phyloP scores from a whole-genome alignment of 78 protist species.

The Dictyostelium intermedium region DNA sequence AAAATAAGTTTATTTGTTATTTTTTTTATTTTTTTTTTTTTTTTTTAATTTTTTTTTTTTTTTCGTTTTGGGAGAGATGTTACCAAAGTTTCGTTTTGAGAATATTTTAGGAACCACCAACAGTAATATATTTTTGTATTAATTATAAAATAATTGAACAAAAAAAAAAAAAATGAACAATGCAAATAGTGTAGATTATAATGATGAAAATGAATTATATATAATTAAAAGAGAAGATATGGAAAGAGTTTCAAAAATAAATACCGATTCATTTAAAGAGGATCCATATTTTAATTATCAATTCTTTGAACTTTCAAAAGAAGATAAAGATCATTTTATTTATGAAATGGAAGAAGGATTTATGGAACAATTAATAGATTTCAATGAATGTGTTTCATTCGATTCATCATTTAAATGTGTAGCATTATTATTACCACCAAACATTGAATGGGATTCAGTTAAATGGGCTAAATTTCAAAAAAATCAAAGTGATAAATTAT shows the following conservation, averaged over 20 bases:
- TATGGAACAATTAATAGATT: constrained; percentile 31
- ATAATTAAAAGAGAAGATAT: background rate
- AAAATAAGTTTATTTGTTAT: too few relatives aligned
- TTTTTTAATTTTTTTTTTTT: too few relatives aligned
- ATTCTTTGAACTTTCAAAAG: constrained; percentile 34
- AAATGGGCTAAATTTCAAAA: constrained; percentile 31
- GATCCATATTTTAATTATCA: constrained; percentile 61
- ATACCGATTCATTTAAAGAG: constrained; percentile 15
- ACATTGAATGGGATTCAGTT: constrained; percentile 30
- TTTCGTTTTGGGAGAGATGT: too few relatives aligned
- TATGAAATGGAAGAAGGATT: constrained; percentile 33
- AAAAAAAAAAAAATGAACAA: background rate
- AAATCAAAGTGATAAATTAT: constrained; percentile 8
- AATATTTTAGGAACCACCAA: too few relatives aligned
- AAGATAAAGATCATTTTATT: constrained; percentile 21
- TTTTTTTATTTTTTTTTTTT: too few relatives aligned
- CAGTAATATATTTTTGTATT: too few relatives aligned
- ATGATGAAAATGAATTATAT: background rate
- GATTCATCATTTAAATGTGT: constrained; percentile 5
- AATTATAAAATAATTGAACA: too few relatives aligned
- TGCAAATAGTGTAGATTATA: background rate
- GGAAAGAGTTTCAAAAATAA: background rate
- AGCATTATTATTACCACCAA: constrained; percentile 43
- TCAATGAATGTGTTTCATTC: constrained; percentile 1
- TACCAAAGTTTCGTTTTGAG: background rate